A percentile compares a stretch with the other conserved stretches of the same genome.
These are phyloP conservation scores for Boletus rubroflammeus DNA, from an alignment of 768 basidiomycete genomes.

Conservation along the genomic window DNA sequence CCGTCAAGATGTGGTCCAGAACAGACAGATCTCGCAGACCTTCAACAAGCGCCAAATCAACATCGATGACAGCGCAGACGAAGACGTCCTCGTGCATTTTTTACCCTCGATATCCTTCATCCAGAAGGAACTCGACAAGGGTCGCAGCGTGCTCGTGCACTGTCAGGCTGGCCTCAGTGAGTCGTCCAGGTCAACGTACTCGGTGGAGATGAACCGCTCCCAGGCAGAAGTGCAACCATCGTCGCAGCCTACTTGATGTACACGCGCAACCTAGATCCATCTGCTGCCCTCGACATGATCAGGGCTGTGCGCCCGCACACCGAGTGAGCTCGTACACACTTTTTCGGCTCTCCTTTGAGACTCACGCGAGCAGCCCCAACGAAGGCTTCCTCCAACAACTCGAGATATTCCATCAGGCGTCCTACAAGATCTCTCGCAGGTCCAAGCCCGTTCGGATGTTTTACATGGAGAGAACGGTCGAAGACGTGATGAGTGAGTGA, in stretches of 20 bases:
- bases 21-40: slow-evolving; percentile 44
- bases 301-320: slow-evolving; percentile 60
- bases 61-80: slow-evolving; percentile 70
- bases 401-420: slow-evolving; percentile 70
- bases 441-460: slow-evolving; percentile 77
- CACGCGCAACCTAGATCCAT: slow-evolving; percentile 50
- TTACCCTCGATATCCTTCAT: slow-evolving; percentile 82
- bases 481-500: slow-evolving; percentile 74
- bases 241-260: slow-evolving; percentile 90
- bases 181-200: slow-evolving; percentile 27
- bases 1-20: neutral
- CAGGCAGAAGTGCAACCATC: slow-evolving; percentile 81
- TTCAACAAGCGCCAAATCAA: slow-evolving; percentile 77
- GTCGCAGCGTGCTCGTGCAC: slow-evolving; percentile 79
- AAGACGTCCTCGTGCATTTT: slow-evolving; percentile 77
- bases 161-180: slow-evolving; percentile 87
- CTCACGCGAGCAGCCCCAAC: slow-evolving; percentile 63
- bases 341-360: neutral
- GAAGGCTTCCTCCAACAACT: slow-evolving; percentile 78
- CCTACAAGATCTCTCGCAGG: slow-evolving; percentile 59
- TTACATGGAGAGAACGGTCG: slow-evolving; percentile 73
- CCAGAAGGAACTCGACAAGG: slow-evolving; percentile 69
- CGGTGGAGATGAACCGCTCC: slow-evolving; percentile 4
- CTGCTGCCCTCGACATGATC: slow-evolving; percentile 67
- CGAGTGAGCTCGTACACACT: slow-evolving; percentile 49